Evolutionary conservation across 345 rosid species (phyloP).

Genomic region (Corymbia maculata): DNA sequence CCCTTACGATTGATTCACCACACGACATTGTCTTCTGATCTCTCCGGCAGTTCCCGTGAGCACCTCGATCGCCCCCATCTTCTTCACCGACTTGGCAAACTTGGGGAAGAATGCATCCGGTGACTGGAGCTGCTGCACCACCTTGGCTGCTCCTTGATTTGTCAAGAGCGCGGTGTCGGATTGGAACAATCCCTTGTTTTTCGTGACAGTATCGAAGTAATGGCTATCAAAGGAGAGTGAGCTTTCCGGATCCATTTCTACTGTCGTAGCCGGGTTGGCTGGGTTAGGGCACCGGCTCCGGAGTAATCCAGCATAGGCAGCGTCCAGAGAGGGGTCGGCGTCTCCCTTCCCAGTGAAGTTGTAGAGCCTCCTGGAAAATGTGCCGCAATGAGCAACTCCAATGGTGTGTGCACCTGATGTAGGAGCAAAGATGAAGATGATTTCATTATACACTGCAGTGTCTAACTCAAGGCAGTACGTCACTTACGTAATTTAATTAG

Average conservation of each 20-base stretch:
- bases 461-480: not conserved
- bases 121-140: not conserved
- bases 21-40: not conserved
- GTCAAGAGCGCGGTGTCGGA: constrained; percentile 23
- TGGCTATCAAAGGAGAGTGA: constrained; percentile 4
- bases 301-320: not conserved
- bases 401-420: not conserved
- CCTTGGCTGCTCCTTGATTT: not conserved
- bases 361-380: not conserved
- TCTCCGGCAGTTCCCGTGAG: not conserved
- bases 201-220: constrained; percentile 10
- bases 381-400: not conserved
- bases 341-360: not conserved
- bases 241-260: constrained; percentile 7
- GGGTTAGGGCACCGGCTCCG: constrained; percentile 4
- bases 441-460: not conserved
- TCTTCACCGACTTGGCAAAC: not conserved
- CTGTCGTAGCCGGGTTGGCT: not conserved
- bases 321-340: not conserved
- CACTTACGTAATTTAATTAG: not conserved
- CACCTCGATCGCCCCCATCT: not conserved
- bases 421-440: not conserved
- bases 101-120: not conserved
- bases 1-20: not conserved
- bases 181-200: constrained; percentile 14